Conservation (phyloP, 306 rosid genomes). For the Carpinus viminea region DNA sequence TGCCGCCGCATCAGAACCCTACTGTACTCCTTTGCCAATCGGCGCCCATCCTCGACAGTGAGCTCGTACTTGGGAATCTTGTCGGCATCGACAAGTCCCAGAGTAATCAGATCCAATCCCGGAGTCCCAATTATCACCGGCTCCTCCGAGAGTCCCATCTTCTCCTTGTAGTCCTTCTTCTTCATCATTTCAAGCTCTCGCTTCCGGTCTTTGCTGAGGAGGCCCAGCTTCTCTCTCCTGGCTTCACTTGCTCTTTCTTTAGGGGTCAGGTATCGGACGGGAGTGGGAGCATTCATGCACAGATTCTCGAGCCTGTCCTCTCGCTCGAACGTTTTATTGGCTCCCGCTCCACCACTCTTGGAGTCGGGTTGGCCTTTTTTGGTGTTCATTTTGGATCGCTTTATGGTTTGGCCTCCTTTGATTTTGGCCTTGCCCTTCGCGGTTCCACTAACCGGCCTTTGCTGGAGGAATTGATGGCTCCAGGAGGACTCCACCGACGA, state of each 20-base stretch:
- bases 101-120: constrained; percentile 7
- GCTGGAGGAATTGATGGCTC: constrained; percentile 39
- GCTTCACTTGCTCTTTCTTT: constrained; percentile 3
- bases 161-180: background rate
- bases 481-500: constrained; percentile 16
- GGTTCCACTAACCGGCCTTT: constrained; percentile 52
- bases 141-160: background rate
- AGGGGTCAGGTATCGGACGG: background rate
- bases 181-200: constrained; percentile 4
- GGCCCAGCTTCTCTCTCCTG: constrained; percentile 1
- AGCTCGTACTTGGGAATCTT: background rate
- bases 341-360: background rate
- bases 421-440: constrained; percentile 53
- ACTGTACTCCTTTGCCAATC: constrained; percentile 90
- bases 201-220: constrained; percentile 5
- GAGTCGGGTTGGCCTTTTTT: constrained; percentile 10
- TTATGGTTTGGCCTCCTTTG: constrained; percentile 36
- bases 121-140: constrained; percentile 7
- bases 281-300: constrained; percentile 4
- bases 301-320: background rate
- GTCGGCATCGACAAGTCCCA: background rate
- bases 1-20: constrained; percentile 78
- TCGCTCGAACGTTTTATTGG: background rate
- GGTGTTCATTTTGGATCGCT: constrained; percentile 41
- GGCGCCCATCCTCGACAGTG: constrained; percentile 68